A percentile compares a stretch with the other conserved stretches of the same genome.
These are phyloP conservation scores for Fusarium torreyae DNA, from an alignment of 2,329 filamentous ascomycete species.

Conservation along the genomic window DNA sequence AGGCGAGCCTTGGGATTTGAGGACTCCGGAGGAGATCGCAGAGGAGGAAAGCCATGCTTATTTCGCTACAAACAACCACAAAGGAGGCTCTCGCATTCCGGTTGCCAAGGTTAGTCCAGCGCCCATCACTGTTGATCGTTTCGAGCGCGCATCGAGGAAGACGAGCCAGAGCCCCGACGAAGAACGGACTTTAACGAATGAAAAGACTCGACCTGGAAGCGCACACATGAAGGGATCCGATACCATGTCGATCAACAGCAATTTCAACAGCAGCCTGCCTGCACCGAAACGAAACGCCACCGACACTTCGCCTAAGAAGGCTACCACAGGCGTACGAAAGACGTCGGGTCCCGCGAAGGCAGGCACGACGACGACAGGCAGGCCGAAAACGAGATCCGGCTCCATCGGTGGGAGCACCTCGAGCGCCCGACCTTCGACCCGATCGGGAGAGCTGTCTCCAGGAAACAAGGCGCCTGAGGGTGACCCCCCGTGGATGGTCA, in stretches of 20 bases:
- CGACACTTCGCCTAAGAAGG: slow-evolving; percentile 71
- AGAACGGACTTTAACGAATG: slow-evolving; percentile 67
- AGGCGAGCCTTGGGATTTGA: slow-evolving; percentile 77
- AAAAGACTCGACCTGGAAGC: slow-evolving; percentile 78
- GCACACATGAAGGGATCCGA: slow-evolving; percentile 67
- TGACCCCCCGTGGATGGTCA: slow-evolving; percentile 94
- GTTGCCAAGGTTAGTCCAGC: slow-evolving; percentile 84
- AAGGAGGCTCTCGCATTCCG: slow-evolving; percentile 85
- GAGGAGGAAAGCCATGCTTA: slow-evolving; percentile 68
- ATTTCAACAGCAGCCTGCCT: slow-evolving; percentile 38
- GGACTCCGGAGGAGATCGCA: slow-evolving; percentile 83
- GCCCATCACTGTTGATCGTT: slow-evolving; percentile 79
- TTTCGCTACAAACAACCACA: slow-evolving; percentile 67
- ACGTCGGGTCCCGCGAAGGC: slow-evolving; percentile 60
- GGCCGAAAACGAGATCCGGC: slow-evolving; percentile 75
- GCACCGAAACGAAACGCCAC: slow-evolving; percentile 60
- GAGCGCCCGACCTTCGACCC: slow-evolving; percentile 71
- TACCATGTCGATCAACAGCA: slow-evolving; percentile 37
- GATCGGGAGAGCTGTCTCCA: slow-evolving; percentile 69
- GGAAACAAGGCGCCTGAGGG: slow-evolving; percentile 83
- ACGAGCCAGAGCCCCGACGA: slow-evolving; percentile 70
- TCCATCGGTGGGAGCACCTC: slow-evolving; percentile 62
- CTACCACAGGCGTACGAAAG: slow-evolving; percentile 58
- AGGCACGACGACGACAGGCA: slow-evolving; percentile 58
- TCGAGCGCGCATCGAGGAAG: slow-evolving; percentile 82